Evolutionary conservation across 192 early-diverging fungal species (phyloP).

Genomic region (Funneliformis mosseae): DNA sequence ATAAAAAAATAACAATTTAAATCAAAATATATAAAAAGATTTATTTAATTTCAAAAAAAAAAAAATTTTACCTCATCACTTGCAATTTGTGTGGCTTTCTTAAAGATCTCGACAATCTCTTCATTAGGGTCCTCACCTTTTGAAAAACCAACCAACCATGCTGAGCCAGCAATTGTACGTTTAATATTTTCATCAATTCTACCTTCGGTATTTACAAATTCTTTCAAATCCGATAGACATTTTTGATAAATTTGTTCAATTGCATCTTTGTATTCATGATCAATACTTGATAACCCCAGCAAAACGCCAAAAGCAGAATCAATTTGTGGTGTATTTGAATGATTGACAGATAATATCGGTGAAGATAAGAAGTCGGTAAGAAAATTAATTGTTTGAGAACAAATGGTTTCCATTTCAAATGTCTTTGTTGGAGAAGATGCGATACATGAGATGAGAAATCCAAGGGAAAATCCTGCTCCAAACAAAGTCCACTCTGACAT

Average conservation of each 20-base stretch:
- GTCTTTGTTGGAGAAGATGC: conserved; percentile 44
- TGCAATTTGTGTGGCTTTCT: conserved; percentile 26
- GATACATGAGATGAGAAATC: conserved; percentile 41
- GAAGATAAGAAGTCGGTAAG: conserved; percentile 34
- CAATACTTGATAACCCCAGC: conserved; percentile 41
- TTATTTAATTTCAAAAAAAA: background rate
- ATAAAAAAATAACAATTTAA: background rate
- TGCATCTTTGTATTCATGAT: conserved; percentile 4
- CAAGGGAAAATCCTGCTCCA: conserved; percentile 44
- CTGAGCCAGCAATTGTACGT: conserved; percentile 16
- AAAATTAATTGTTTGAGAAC: conserved; percentile 36
- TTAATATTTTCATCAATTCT: background rate
- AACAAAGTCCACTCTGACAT: conserved; percentile 43
- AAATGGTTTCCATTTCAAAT: conserved; percentile 35
- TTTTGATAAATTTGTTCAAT: conserved; percentile 17
- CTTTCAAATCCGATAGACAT: background rate
- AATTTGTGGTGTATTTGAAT: conserved; percentile 24
- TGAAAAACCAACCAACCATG: conserved; percentile 27
- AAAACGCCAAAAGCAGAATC: conserved; percentile 37
- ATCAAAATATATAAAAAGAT: conserved; percentile 10
- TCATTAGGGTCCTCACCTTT: background rate
- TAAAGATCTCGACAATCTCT: conserved; percentile 34
- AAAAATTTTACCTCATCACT: conserved; percentile 29
- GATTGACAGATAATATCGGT: background rate
- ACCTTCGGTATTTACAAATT: conserved; percentile 21